Conservation (phyloP, 345 rosid genomes). For the Aurinia saxatilis region DNA sequence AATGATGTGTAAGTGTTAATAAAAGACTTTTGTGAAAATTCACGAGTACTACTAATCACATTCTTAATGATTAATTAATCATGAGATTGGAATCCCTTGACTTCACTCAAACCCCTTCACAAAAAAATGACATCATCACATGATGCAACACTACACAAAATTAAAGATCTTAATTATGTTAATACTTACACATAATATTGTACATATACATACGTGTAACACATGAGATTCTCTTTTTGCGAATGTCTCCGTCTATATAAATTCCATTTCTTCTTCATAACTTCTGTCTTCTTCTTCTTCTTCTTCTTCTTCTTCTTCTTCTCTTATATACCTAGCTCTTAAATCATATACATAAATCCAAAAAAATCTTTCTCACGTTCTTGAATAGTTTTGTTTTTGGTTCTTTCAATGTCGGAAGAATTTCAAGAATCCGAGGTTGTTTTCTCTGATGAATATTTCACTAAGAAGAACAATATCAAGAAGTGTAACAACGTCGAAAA, state of each 20-base stretch:
- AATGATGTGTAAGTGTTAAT: no score
- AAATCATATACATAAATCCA: slow-evolving; percentile 7
- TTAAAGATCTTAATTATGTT: background rate
- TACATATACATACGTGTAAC: slow-evolving; percentile 8
- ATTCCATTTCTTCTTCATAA: background rate
- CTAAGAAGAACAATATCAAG: background rate
- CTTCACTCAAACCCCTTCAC: slow-evolving; percentile 39
- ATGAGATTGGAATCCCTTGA: slow-evolving; percentile 31
- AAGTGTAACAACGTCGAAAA: background rate
- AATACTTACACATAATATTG: slow-evolving; percentile 3
- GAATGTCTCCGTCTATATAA: slow-evolving; percentile 20
- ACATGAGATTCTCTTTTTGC: slow-evolving; percentile 28
- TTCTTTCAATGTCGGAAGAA: slow-evolving; percentile 41
- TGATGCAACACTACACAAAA: slow-evolving; percentile 21
- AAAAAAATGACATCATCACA: slow-evolving; percentile 45
- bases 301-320: slow-evolving; percentile 12
- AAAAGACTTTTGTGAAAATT: slow-evolving; percentile 4
- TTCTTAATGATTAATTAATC: slow-evolving; percentile 16
- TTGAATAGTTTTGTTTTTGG: background rate
- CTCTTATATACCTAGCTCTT: slow-evolving; percentile 2
- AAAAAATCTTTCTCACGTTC: background rate
- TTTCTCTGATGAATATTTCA: slow-evolving; percentile 31
- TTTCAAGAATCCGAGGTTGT: slow-evolving; percentile 49
- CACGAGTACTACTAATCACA: background rate
- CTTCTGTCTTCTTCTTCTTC: slow-evolving; percentile 11